Conservation (phyloP, 805 yeast species). For the Sugiyamaella valdiviana region DNA sequence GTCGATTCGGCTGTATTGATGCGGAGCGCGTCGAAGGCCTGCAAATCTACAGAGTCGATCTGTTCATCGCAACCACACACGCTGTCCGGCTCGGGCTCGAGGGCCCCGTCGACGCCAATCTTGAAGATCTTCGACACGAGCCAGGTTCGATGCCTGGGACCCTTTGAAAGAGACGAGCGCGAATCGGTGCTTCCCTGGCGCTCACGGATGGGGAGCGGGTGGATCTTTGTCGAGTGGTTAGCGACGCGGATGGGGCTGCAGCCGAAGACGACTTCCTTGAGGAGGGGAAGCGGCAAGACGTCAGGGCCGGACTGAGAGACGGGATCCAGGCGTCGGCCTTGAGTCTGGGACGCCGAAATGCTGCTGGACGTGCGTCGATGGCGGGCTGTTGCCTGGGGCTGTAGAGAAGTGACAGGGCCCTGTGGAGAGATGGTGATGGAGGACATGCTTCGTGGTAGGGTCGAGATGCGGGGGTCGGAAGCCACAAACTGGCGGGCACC, state of each 20-base stretch:
- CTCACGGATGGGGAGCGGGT: slow-evolving; percentile 15
- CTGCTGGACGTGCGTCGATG: slow-evolving; percentile 7
- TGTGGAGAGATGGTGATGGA: slow-evolving; percentile 5
- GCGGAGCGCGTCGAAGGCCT: no score
- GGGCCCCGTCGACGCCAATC: slow-evolving; percentile 10
- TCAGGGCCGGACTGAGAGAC: slow-evolving; percentile 6
- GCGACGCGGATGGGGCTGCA: slow-evolving; percentile 20
- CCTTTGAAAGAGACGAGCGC: not conserved
- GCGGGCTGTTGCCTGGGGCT: not conserved
- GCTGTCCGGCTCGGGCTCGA: not conserved
- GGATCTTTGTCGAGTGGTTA: slow-evolving; percentile 20
- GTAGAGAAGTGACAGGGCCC: slow-evolving; percentile 1
- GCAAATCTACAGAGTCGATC: not conserved
- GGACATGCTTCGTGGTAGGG: slow-evolving; percentile 5
- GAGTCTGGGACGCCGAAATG: not conserved
- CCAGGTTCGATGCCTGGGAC: slow-evolving; percentile 7
- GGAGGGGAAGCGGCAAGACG: slow-evolving; percentile 8
- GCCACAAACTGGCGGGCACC: not conserved
- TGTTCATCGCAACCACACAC: not conserved
- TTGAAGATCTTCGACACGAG: slow-evolving; percentile 23
- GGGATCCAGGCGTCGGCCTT: not conserved
- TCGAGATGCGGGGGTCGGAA: not conserved
- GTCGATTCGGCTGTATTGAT: not conserved
- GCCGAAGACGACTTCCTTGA: slow-evolving; percentile 24
- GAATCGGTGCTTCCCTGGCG: not conserved